Evolutionary conservation across 768 basidiomycete species (phyloP), one percentile per base, ranked within the genome.

Genomic region (Polyporus arcularius): DNA sequence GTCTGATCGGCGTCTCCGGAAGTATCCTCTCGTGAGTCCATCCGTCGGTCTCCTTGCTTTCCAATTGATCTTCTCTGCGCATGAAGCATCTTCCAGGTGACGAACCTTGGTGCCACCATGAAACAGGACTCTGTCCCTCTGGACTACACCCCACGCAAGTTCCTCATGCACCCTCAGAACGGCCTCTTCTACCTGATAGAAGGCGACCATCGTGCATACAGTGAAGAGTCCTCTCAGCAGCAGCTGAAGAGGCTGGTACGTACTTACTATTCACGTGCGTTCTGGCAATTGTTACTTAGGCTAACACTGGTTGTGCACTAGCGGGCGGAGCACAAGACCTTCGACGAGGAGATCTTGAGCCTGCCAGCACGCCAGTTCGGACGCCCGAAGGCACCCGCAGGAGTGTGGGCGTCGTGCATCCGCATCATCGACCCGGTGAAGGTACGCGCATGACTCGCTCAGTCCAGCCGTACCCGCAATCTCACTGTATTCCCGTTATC

Each of bases 331-430:
- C 87, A 88, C 40, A 84, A 86, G 65, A 72, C 68, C 45, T 75
- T 94, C 43, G 91, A 95, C 66, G 82, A 87, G n/a, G 90, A 90
- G 60, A 79, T 92, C 31, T 73, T 96, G 18, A 83, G 90, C 46
- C 80, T 98, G 9, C 85, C 93, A 4, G 76, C 87, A 1, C 88
- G 91, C 58, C 79, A 84, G 15, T 98, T 96, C 72, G 96, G 96
- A 18, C 80, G 90, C 56, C 87, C 91, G 11, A 88, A 88, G 67
- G 96, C 94, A 3, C 84, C 89, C 4, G 88, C 91, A 4, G 97
- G 97, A 10, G 89, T 88, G 18, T 99, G 97, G 97, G 97, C 89
- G 1, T 96, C 95, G 4, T 90, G 92, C 67, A 87, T 99, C 61
- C 86, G 95, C n/a, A 87, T 98, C 32, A 84, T 98, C 42, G 94